Conservation (phyloP, 495 filamentous ascomycete genomes). For the Bathelium albidoporum region DNA sequence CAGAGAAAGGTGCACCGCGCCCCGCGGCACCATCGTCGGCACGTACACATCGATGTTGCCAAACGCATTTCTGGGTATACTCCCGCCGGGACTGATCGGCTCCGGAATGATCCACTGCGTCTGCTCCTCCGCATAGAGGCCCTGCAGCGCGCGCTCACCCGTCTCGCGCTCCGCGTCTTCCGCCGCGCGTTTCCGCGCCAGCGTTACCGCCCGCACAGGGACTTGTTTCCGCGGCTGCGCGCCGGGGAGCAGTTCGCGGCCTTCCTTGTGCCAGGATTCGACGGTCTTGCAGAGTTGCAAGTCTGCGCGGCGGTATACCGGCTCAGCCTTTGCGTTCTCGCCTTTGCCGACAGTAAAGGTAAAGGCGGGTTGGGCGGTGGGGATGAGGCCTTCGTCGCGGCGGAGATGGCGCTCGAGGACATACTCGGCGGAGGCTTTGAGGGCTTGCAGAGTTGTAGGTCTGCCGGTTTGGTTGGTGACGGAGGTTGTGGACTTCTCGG, state of each 20-base stretch:
- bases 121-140: constrained; percentile 73
- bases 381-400: constrained; percentile 79
- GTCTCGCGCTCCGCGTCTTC: constrained; percentile 68
- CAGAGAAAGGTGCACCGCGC: constrained; percentile 71
- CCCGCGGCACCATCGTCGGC: constrained; percentile 80
- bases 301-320: constrained; percentile 71
- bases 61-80: constrained; percentile 89
- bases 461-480: constrained; percentile 48
- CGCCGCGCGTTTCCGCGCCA: constrained; percentile 78
- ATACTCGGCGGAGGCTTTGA: constrained; percentile 76
- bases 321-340: constrained; percentile 57
- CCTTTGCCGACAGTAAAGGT: constrained; percentile 61
- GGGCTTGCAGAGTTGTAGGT: constrained; percentile 66
- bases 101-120: constrained; percentile 90
- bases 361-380: constrained; percentile 58
- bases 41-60: constrained; percentile 97
- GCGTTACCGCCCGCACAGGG: constrained; percentile 81
- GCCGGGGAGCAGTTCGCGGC: constrained; percentile 59
- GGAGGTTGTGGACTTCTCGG: constrained; percentile 26
- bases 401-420: constrained; percentile 80
- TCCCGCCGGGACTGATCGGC: constrained; percentile 60
- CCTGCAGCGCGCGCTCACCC: constrained; percentile 77
- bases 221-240: constrained; percentile 73
- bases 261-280: constrained; percentile 97
- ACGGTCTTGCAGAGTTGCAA: constrained; percentile 78